Base-by-base conservation (phyloP, 306 rosid genomes). In the Vigna nakashimae region DNA sequence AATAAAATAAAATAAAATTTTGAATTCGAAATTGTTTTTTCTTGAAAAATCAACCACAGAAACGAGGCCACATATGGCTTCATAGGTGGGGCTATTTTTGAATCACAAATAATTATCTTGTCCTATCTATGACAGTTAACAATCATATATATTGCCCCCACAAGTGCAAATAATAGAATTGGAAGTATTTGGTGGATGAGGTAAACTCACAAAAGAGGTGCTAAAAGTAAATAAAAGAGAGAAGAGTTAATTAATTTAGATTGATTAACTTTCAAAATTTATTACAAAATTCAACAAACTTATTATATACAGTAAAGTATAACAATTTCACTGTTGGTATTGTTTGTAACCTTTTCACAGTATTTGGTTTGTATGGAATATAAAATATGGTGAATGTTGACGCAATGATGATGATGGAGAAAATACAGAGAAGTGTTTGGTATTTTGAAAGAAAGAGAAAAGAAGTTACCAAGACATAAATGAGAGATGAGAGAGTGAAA, bases 401-500 rank as follows among this genome's bases (percentile, higher is more conserved):
- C 22, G 48, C 45, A 40, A 9, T 3, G 45, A 40, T 40, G 3
- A 40, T 40, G 45, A 9, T 40, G 11, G 11, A 40, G 45, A 40
- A 40, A 40, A 40, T 40, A 40, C 9, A 40, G 45, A 40, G 11
- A 40, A 1, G 45, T 9, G 26, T 24, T 24, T 24, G 26, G 26
- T 24, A 24, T 24, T 24, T 2, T 42, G 13, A 42, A 42, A 42
- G 46, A 42, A 42, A 42, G 46, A 40, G 46, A 42, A 9, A 9
- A 42, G 46, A 42, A 12, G 38, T 75, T 91, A 96, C 99, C 98
- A 87, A 72, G 84, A 89, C 98, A 75, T 96, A 96, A 72, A 96
- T 45, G 60, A 92, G 90, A 38, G 98, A 92, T 6, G 99, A 91
- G 7, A 90, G 55, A 8, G 99, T 91, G 89, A 96, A 96, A 68